Percentiles rank a stretch among this genome's conserved stretches.
Conservation (phyloP, 139 green algal genomes). For the Chara braunii region DNA sequence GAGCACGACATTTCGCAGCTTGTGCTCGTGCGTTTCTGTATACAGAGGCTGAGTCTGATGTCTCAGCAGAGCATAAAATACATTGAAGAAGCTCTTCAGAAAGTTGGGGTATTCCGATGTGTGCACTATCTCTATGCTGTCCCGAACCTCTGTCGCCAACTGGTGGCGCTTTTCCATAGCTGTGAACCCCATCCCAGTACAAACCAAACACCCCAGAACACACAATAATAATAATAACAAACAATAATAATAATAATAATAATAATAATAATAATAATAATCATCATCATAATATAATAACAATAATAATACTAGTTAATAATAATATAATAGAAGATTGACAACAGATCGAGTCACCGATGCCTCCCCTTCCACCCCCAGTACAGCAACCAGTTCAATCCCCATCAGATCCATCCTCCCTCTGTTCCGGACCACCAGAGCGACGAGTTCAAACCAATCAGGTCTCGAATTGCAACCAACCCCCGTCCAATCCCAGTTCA, state of each 20-base stretch:
- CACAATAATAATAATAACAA: neutral
- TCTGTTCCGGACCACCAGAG: no score
- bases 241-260: neutral
- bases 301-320: slow-evolving; percentile 5
- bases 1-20: slow-evolving; percentile 60
- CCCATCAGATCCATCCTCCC: no score
- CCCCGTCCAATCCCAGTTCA: no score
- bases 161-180: slow-evolving; percentile 47
- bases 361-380: no score
- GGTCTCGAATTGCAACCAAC: no score
- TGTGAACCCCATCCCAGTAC: no score
- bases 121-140: slow-evolving; percentile 59
- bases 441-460: no score
- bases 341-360: neutral
- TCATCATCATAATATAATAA: neutral
- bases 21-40: slow-evolving; percentile 50
- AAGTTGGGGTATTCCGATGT: slow-evolving; percentile 54
- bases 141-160: slow-evolving; percentile 51
- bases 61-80: slow-evolving; percentile 48
- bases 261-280: slow-evolving; percentile 9
- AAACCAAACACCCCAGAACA: no score
- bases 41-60: slow-evolving; percentile 24
- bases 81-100: slow-evolving; percentile 52
- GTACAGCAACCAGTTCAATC: no score
- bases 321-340: neutral